Percentiles rank a stretch among this genome's conserved stretches.
These are phyloP conservation scores for Boletus pseudopeckii DNA, from an alignment of 768 basidiomycete species.

Conservation along the genomic window DNA sequence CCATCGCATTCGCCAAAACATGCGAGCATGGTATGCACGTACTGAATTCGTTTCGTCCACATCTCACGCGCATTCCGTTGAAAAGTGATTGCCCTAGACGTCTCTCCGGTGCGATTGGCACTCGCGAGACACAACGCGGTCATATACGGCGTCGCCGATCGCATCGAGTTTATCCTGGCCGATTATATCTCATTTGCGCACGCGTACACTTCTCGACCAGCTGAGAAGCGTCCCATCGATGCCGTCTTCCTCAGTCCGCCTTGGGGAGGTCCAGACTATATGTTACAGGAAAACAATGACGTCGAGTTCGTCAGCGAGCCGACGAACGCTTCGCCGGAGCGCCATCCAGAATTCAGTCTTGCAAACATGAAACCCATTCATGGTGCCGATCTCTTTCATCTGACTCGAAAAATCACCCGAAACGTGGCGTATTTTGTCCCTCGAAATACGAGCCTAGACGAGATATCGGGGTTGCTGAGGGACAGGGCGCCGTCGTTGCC, in stretches of 20 bases:
- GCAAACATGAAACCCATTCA: conserved; percentile 73
- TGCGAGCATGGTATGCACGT: conserved; percentile 79
- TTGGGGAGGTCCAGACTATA: conserved; percentile 87
- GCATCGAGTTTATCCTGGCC: conserved; percentile 88
- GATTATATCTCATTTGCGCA: conserved; percentile 83
- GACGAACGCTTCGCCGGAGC: conserved; percentile 8
- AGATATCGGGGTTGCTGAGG: conserved; percentile 57
- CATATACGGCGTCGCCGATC: conserved; percentile 91
- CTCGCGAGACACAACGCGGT: conserved; percentile 92
- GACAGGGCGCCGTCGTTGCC: neutral
- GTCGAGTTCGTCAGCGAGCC: neutral
- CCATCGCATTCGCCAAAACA: conserved; percentile 94
- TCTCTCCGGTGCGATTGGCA: conserved; percentile 76
- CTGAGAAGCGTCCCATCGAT: conserved; percentile 58
- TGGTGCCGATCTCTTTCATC: conserved; percentile 75
- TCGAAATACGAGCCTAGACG: conserved; percentile 69
- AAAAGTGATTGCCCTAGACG: conserved; percentile 91
- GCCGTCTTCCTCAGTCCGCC: conserved; percentile 93
- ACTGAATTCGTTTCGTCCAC: neutral
- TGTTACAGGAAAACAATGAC: conserved; percentile 29
- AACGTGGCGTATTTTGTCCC: conserved; percentile 92
- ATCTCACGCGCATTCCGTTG: neutral
- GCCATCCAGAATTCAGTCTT: conserved; percentile 63
- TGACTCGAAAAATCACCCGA: conserved; percentile 66
- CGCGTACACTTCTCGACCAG: conserved; percentile 38